Evolutionary conservation across 2,329 filamentous ascomycete species (phyloP), one percentile per base, ranked within the genome.

Genomic region (Fusarium beomiforme): DNA sequence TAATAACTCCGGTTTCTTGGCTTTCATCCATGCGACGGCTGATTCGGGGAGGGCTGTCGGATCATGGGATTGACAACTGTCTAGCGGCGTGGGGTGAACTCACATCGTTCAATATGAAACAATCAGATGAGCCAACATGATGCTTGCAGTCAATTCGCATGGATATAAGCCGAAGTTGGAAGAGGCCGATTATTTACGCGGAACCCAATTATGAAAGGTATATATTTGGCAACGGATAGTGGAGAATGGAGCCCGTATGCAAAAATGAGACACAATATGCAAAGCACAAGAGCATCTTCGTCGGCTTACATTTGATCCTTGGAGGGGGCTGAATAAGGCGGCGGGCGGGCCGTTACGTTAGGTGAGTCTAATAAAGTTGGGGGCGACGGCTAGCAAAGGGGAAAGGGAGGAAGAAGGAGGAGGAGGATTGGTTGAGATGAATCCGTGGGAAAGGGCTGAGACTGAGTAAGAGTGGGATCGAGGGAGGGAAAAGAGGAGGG

Each of bases 41-140:
- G 46, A 29, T 60, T 49, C 50, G 61, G 57, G 59, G 59, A 53
- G 69, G 55, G 64, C 46, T 61, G 51, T 39, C 47, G 59, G 69
- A 72, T 71, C 64, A 64, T 59, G 63, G 63, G 68, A 69, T 64
- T 70, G 68, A 70, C 68, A 70, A 58, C 64, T 71, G 64, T 71
- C 68, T 71, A 71, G 68, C 58, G 67, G 37, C 62, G 57, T 58
- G 56, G 67, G 57, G 56, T 55, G 43, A 24, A 24, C 39, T 44
- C 26, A 36, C 29, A 43, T 19, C n/a, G 37, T 42, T 31, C 26
- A 56, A 56, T 39, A 43, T 67, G 63, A 67, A 67, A 67, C 55
- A 49, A 33, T 31, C 13, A 47, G 41, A 60, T 49, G 8, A 24
- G 31, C 19, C 9, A 6, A 26, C 31, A 24, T 31, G 21, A 37